phyloP scores from a whole-genome alignment of 116 monocot species.

The Dioscorea cayenensis region DNA sequence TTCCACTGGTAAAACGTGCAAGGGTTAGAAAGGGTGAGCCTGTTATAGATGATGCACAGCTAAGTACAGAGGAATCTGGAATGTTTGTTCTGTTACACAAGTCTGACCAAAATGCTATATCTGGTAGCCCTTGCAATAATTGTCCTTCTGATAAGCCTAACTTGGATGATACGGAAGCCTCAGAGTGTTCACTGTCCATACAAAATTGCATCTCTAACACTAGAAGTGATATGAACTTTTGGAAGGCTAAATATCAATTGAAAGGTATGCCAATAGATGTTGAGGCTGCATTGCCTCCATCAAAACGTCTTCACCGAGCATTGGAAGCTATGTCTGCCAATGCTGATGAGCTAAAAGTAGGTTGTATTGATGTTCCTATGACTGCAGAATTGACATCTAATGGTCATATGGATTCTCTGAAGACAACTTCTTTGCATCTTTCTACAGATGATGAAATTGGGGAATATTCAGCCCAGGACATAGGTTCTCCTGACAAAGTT shows the following conservation, averaged over 20 bases:
- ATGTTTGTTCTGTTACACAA: background rate
- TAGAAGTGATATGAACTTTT: conserved; percentile 19
- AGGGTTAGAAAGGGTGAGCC: conserved; percentile 74
- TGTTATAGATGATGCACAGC: conserved; percentile 34
- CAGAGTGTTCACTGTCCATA: conserved; percentile 6
- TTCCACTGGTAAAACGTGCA: conserved; percentile 96
- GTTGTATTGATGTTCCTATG: conserved; percentile 19
- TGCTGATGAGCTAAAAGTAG: conserved; percentile 54
- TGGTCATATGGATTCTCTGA: conserved; percentile 11
- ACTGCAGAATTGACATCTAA: conserved; percentile 13
- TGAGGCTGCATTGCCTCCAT: conserved; percentile 96
- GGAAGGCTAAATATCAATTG: conserved; percentile 27
- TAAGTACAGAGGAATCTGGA: conserved; percentile 14
- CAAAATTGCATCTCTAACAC: conserved; percentile 8
- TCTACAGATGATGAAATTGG: conserved; percentile 9
- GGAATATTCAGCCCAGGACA: conserved; percentile 2
- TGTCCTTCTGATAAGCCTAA: conserved; percentile 4
- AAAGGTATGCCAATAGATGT: conserved; percentile 39
- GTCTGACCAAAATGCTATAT: conserved; percentile 7
- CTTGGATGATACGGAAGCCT: conserved; percentile 5
- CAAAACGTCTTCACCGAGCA: conserved; percentile 94
- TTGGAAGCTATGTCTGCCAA: conserved; percentile 99
- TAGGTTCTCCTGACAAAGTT: conserved; percentile 9
- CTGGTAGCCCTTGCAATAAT: conserved; percentile 4
- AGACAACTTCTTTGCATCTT: conserved; percentile 1